Conservation (phyloP, 306 rosid genomes). For the Vigna mungo region DNA sequence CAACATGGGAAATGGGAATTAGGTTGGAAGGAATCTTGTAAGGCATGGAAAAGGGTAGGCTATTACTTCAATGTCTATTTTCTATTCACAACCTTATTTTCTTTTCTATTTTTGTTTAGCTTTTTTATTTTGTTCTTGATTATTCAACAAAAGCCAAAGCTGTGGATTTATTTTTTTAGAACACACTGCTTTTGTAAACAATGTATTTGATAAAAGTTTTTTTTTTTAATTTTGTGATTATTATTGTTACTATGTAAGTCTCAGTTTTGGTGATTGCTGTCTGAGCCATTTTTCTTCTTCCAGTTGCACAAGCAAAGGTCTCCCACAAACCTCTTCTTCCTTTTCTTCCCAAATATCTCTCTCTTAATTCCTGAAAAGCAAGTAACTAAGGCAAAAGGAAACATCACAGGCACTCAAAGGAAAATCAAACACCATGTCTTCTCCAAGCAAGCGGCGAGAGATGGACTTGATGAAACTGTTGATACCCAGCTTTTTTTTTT, state of each 20-base stretch:
- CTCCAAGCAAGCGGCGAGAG: conserved; percentile 74
- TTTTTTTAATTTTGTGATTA: too few relatives aligned
- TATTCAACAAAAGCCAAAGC: too few relatives aligned
- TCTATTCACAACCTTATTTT: neutral
- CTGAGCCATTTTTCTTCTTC: conserved; percentile 53
- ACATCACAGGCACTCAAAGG: neutral
- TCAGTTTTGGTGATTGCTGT: conserved; percentile 43
- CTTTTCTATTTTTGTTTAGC: neutral
- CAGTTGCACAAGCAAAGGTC: conserved; percentile 50
- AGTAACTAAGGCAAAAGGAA: neutral
- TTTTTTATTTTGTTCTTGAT: neutral
- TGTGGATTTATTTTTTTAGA: too few relatives aligned
- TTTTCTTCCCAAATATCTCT: conserved; percentile 26
- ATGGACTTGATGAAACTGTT: conserved; percentile 74
- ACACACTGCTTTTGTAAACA: neutral
- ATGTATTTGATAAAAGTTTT: neutral
- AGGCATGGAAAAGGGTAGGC: conserved; percentile 14
- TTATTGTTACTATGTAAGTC: conserved; percentile 14
- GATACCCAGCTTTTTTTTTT: conserved; percentile 11
- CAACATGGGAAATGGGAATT: conserved; percentile 27
- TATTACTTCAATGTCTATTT: neutral
- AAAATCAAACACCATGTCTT: conserved; percentile 48
- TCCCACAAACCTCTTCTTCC: conserved; percentile 34
- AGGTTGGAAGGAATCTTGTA: conserved; percentile 46
- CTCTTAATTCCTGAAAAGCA: conserved; percentile 31